Evolutionary conservation across 345 rosid species (phyloP).

Genomic region (Sapria himalayana): DNA sequence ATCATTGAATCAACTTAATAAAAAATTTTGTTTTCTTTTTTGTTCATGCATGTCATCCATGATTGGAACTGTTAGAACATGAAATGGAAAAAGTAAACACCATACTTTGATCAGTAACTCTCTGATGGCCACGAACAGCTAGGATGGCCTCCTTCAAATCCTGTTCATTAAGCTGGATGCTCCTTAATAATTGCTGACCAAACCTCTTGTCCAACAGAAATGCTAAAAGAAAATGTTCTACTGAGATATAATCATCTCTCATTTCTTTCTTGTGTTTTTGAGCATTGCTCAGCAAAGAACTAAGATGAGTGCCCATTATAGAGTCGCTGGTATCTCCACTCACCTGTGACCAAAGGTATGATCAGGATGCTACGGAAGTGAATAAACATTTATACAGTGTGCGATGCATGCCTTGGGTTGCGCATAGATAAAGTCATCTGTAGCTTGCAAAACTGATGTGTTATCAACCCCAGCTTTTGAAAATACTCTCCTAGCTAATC

Average conservation of each 20-base stretch:
- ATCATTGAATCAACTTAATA: too few relatives aligned
- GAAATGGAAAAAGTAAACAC: neutral
- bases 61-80: too few relatives aligned
- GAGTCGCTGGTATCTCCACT: slow-evolving; percentile 50
- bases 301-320: slow-evolving; percentile 33
- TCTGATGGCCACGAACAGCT: slow-evolving; percentile 69
- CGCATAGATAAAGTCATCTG: slow-evolving; percentile 34
- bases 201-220: slow-evolving; percentile 55
- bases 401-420: slow-evolving; percentile 38
- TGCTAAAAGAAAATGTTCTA: slow-evolving; percentile 55
- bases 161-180: slow-evolving; percentile 34
- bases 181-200: slow-evolving; percentile 41
- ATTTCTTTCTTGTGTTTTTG: slow-evolving; percentile 45
- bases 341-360: slow-evolving; percentile 43
- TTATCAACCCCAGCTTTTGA: slow-evolving; percentile 63
- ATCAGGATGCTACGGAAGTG: too few relatives aligned
- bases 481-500: slow-evolving; percentile 57
- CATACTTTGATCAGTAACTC: slow-evolving; percentile 79
- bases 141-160: slow-evolving; percentile 40
- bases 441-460: slow-evolving; percentile 46
- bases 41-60: too few relatives aligned
- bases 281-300: slow-evolving; percentile 34
- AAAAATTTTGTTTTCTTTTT: too few relatives aligned
- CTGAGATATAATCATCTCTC: slow-evolving; percentile 63
- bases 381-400: neutral